A percentile compares a stretch with the other conserved stretches of the same genome.
Evolutionary conservation across 208 protist genomes (phyloP).

Genomic region (Trypanosoma vivax): DNA sequence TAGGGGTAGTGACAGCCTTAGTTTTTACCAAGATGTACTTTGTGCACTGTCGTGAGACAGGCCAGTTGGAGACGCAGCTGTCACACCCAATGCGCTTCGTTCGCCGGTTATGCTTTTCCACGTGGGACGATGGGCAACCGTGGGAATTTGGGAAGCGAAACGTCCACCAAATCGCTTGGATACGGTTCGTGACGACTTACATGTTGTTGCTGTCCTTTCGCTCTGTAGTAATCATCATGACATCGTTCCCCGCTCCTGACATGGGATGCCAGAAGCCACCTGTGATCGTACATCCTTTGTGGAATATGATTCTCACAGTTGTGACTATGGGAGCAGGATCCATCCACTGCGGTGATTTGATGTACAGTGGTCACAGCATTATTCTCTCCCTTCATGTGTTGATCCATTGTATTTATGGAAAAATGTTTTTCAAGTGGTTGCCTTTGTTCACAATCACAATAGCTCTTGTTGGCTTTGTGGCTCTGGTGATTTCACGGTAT

Average conservation of each 20-base stretch:
- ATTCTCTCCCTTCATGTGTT: conserved; percentile 53
- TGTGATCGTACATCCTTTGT: conserved; percentile 46
- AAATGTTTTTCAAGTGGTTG: conserved; percentile 38
- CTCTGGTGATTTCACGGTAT: conserved; percentile 73
- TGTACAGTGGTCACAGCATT: conserved; percentile 89
- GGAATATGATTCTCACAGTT: conserved; percentile 75
- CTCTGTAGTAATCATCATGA: conserved; percentile 59
- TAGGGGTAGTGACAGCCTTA: conserved; percentile 35
- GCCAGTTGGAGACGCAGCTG: conserved; percentile 15
- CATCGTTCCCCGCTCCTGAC: conserved; percentile 76
- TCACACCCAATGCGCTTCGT: conserved; percentile 19
- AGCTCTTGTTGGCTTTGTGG: conserved; percentile 48
- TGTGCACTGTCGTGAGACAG: conserved; percentile 32
- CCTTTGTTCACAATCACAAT: conserved; percentile 18
- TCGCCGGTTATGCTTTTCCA: conserved; percentile 32
- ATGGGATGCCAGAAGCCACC: conserved; percentile 72
- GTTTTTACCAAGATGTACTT: conserved; percentile 59
- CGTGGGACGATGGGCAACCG: conserved; percentile 20
- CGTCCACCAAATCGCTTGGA: conserved; percentile 40
- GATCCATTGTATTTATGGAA: conserved; percentile 59
- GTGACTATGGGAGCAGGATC: conserved; percentile 66
- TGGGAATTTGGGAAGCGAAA: conserved; percentile 2
- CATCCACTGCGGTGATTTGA: conserved; percentile 87
- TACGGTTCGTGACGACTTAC: conserved; percentile 73
- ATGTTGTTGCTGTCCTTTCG: conserved; percentile 60